These are phyloP conservation scores for Suillus clintonianus DNA, from an alignment of 768 basidiomycete genomes.

Conservation along the genomic window DNA sequence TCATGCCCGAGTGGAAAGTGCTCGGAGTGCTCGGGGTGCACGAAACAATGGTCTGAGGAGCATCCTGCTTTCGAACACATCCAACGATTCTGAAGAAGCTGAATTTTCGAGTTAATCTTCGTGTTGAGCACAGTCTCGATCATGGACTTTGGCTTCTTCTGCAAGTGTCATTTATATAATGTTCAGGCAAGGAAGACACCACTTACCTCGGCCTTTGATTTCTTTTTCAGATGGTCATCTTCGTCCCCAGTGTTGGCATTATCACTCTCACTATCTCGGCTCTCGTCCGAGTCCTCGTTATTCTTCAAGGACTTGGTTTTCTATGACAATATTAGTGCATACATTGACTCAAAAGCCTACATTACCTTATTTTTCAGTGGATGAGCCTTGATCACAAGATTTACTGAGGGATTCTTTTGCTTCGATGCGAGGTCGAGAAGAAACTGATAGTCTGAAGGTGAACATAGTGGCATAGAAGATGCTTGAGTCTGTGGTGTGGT, in stretches of 20 bases:
- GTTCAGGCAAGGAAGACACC: neutral
- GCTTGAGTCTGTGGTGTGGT: neutral
- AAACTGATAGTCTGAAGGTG: neutral
- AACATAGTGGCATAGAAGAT: neutral
- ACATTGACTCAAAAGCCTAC: neutral
- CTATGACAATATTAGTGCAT: neutral
- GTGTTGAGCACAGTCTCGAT: neutral
- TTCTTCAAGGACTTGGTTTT: neutral
- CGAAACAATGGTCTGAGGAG: neutral
- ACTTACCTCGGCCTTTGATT: neutral
- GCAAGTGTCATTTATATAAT: neutral
- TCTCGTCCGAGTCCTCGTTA: neutral
- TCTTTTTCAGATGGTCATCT: neutral
- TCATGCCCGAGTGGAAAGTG: conserved; percentile 2
- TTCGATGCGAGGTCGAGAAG: neutral
- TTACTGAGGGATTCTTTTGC: neutral
- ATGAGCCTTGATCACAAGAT: neutral
- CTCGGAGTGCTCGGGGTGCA: neutral
- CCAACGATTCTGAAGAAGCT: neutral
- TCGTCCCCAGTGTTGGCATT: neutral
- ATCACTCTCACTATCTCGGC: neutral
- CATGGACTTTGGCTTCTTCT: neutral
- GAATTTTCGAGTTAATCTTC: neutral
- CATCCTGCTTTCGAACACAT: neutral
- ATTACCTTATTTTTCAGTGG: neutral